These are phyloP conservation scores for Chlorella sp. DNA, from an alignment of 139 green algal genomes.

Conservation along the genomic window DNA sequence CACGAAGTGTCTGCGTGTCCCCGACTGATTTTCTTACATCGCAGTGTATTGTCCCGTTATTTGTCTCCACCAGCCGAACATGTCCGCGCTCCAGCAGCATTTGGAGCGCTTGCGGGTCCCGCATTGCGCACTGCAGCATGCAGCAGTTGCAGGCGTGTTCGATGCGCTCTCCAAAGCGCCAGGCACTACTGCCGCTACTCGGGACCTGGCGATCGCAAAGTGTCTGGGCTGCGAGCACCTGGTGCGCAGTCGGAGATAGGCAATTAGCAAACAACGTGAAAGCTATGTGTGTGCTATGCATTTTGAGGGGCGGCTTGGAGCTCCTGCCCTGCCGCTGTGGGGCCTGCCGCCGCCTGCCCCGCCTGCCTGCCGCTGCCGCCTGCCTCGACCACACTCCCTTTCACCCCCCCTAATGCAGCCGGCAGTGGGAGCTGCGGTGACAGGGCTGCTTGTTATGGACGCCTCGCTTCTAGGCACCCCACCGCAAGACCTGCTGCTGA, in stretches of 20 bases:
- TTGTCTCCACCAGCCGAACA: too few species aligned
- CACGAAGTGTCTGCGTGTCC: too few species aligned
- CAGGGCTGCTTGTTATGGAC: neutral
- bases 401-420: neutral
- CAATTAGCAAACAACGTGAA: too few species aligned
- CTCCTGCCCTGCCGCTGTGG: neutral
- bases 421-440: neutral
- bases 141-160: neutral
- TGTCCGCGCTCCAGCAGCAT: neutral
- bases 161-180: neutral
- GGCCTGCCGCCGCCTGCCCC: too few species aligned
- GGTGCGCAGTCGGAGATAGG: neutral
- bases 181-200: neutral
- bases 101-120: conserved; percentile 7
- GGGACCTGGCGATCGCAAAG: neutral
- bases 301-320: neutral
- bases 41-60: too few species aligned
- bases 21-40: too few species aligned
- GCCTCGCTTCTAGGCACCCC: neutral
- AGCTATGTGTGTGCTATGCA: neutral
- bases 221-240: neutral
- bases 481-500: neutral
- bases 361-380: neutral
- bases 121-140: neutral
- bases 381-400: neutral